Evolutionary conservation across 176 grass and related monocot species (phyloP).

Genomic region (Oropetium thomaeum): DNA sequence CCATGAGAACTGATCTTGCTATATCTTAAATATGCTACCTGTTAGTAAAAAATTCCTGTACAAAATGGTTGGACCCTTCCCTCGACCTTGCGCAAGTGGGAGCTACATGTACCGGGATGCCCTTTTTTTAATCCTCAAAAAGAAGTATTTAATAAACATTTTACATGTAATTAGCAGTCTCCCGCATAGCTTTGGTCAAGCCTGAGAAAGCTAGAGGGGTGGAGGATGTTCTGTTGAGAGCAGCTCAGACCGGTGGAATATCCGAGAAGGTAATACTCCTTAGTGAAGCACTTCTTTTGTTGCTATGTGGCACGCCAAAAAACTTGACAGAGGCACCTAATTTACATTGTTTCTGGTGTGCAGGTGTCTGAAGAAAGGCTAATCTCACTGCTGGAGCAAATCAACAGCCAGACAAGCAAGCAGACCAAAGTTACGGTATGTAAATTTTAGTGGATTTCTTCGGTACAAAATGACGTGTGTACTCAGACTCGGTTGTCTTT

Average conservation of each 20-base stretch:
- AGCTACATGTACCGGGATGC: too few relatives aligned
- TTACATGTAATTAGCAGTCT: constrained; percentile 41
- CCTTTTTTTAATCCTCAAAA: too few relatives aligned
- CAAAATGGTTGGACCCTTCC: too few relatives aligned
- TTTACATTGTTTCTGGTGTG: constrained; percentile 3
- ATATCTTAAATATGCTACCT: background rate
- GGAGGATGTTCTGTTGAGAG: constrained; percentile 89
- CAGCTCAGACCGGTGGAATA: constrained; percentile 85
- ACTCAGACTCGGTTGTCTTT: background rate
- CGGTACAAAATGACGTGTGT: background rate
- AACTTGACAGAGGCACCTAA: background rate
- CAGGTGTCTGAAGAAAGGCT: constrained; percentile 91
- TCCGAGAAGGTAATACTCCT: constrained; percentile 77
- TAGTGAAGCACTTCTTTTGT: background rate
- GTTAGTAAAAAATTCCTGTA: too few relatives aligned
- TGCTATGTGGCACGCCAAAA: background rate
- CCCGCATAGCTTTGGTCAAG: constrained; percentile 92
- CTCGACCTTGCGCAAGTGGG: too few relatives aligned
- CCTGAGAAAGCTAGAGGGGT: constrained; percentile 98
- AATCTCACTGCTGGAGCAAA: constrained; percentile 83
- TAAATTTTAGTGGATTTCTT: background rate
- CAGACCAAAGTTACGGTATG: constrained; percentile 94
- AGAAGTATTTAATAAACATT: background rate
- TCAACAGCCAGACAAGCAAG: constrained; percentile 75
- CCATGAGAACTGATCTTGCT: background rate